Evolutionary conservation across 495 filamentous ascomycete genomes (phyloP), one percentile per base, ranked within the genome.

Genomic region (Penicillium bialowiezense): DNA sequence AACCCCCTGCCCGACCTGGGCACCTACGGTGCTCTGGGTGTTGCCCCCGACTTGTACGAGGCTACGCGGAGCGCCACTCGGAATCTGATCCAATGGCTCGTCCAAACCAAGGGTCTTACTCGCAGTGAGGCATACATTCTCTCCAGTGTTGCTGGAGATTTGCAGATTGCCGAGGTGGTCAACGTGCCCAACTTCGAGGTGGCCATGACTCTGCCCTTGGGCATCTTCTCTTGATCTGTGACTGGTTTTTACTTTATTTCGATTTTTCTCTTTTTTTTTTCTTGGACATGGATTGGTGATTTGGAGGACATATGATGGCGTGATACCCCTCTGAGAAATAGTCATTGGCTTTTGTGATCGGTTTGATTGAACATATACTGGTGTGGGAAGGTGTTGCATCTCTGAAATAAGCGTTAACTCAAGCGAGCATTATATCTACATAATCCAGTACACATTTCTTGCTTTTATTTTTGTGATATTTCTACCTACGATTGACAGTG

Each of bases 151-250:
- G 72, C 69, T 18, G 72, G 62, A 0, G 69, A 73, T 51, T 56
- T 79, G 20, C 69, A 71, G 47, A 70, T 78, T 44, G 67, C 59
- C 8, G 73, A 79, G 49, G 63, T 69, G 19, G 75, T 79, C 26
- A 75, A 77, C 47, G 72, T 79, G 58, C 76, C 76, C 19, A 67
- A 78, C 42, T 78, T 60, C 51, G 70, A 65, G 18, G 69, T 77
- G 20, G 67, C 74, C 2, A 73, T 73, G 68, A 70, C 60, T 31
- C 40, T 79, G 26, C 72, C 73, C 1, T 46, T 79, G 54, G 68
- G 65, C 9, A 59, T 75, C 38, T 78, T 79, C 56, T 40, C 45
- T 48, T 48, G 26, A 42, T 43, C n/a, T 17, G n/a, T n/a, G n/a
- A n/a, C n/a, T n/a, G n/a, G n/a, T n/a, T n/a, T n/a, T n/a, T n/a